A percentile compares a stretch with the other conserved stretches of the same genome.
Evolutionary conservation across 176 grass and related monocot species (phyloP).

Genomic region (Eleusine indica): DNA sequence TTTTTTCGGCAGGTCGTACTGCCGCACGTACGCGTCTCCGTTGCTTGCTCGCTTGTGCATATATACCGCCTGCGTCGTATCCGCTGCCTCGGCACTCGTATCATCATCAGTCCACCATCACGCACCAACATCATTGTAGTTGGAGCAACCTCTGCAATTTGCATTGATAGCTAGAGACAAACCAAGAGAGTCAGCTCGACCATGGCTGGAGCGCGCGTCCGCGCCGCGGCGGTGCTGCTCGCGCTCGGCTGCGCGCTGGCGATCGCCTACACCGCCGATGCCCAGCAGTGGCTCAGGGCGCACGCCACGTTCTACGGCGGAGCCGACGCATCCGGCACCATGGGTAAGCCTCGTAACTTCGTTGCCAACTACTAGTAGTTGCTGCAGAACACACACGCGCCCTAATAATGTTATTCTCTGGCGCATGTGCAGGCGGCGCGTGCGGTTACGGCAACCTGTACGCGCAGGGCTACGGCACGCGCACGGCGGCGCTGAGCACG

Average conservation of each 20-base stretch:
- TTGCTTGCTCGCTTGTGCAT: neutral
- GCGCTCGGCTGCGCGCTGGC: neutral
- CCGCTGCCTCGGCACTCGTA: neutral
- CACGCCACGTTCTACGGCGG: slow-evolving; percentile 69
- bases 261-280: neutral
- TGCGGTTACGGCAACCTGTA: slow-evolving; percentile 70
- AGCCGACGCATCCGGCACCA: slow-evolving; percentile 62
- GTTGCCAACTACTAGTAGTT: too few species aligned
- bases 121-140: neutral
- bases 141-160: too few species aligned
- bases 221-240: neutral
- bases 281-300: neutral
- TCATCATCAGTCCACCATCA: neutral
- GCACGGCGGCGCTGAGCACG: slow-evolving; percentile 79
- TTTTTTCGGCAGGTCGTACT: neutral
- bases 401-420: too few species aligned
- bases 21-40: neutral
- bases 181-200: neutral
- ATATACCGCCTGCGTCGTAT: neutral
- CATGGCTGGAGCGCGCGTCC: slow-evolving; percentile 25
- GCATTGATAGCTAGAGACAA: too few species aligned
- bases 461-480: slow-evolving; percentile 55
- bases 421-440: slow-evolving; percentile 46
- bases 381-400: too few species aligned
- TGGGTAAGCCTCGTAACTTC: slow-evolving; percentile 34